phyloP scores from a whole-genome alignment of 2,329 filamentous ascomycete species.

The Bretziella fagacearum region DNA sequence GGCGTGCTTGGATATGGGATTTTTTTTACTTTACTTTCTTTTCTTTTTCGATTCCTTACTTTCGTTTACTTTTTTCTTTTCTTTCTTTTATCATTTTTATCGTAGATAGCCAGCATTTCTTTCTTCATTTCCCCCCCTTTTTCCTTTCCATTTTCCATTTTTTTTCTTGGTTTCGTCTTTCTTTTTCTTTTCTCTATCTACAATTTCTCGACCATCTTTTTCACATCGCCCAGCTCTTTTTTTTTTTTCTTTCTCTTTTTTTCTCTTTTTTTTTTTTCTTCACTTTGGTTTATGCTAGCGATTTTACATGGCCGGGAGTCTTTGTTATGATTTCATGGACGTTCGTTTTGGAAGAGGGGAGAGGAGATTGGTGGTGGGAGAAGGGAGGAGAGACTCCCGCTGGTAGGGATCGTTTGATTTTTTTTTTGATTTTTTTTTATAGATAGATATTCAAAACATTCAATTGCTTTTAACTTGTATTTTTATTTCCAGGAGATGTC shows the following conservation, averaged over 20 bases:
- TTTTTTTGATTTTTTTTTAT: not conserved
- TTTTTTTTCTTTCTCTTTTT: no score
- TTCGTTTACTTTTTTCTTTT: not conserved
- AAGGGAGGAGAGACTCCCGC: not conserved
- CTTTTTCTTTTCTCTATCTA: not conserved
- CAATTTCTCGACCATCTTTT: no score
- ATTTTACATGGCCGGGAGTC: not conserved
- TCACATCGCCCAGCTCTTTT: no score
- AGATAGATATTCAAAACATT: constrained; percentile 5
- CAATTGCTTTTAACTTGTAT: not conserved
- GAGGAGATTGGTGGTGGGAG: not conserved
- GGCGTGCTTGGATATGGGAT: no score
- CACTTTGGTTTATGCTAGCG: not conserved
- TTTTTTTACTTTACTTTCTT: not conserved
- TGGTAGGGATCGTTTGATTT: constrained; percentile 1
- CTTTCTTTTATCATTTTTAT: not conserved
- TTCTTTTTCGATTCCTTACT: not conserved
- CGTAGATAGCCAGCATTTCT: no score
- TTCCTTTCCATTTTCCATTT: not conserved
- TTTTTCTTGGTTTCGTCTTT: not conserved
- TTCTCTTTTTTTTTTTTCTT: not conserved
- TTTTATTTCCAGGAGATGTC: no score
- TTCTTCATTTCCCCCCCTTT: not conserved
- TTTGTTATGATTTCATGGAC: constrained; percentile 4
- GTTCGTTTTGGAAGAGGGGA: not conserved